Evolutionary conservation across 306 rosid species (phyloP).

Genomic region (Albizia julibrissin): DNA sequence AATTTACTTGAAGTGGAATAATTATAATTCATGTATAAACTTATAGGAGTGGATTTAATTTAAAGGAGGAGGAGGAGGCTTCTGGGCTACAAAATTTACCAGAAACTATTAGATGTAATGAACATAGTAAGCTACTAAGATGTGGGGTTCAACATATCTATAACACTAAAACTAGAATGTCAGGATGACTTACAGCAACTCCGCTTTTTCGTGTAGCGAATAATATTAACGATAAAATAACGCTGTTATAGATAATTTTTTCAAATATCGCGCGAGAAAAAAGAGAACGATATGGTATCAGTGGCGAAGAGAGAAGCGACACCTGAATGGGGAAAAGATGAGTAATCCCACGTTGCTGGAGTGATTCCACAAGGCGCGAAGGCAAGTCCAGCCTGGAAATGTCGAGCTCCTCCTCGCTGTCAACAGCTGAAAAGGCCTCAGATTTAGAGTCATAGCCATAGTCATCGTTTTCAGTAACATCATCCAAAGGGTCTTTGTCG

Average conservation of each 20-base stretch:
- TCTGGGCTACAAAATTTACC: neutral
- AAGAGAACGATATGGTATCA: neutral
- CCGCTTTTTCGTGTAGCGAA: neutral
- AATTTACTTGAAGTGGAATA: neutral
- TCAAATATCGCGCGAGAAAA: neutral
- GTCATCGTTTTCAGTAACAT: slow-evolving; percentile 20
- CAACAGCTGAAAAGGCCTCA: slow-evolving; percentile 21
- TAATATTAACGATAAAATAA: neutral
- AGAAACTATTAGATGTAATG: neutral
- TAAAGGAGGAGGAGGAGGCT: neutral
- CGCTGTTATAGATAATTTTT: neutral
- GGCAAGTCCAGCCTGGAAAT: slow-evolving; percentile 80
- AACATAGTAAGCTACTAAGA: neutral
- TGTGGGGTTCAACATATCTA: neutral
- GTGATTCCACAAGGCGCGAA: slow-evolving; percentile 59
- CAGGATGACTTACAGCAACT: neutral
- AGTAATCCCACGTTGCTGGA: slow-evolving; percentile 74
- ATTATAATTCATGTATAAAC: neutral
- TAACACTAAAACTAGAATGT: neutral
- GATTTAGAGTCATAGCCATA: slow-evolving; percentile 40
- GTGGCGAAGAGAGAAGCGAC: neutral
- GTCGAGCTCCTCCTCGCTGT: slow-evolving; percentile 64
- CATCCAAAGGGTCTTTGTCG: slow-evolving; percentile 42
- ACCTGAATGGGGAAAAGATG: slow-evolving; percentile 94
- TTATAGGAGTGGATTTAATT: neutral